These are phyloP conservation scores for Leucosporidium scottii DNA, from an alignment of 768 basidiomycete species.

Conservation along the genomic window DNA sequence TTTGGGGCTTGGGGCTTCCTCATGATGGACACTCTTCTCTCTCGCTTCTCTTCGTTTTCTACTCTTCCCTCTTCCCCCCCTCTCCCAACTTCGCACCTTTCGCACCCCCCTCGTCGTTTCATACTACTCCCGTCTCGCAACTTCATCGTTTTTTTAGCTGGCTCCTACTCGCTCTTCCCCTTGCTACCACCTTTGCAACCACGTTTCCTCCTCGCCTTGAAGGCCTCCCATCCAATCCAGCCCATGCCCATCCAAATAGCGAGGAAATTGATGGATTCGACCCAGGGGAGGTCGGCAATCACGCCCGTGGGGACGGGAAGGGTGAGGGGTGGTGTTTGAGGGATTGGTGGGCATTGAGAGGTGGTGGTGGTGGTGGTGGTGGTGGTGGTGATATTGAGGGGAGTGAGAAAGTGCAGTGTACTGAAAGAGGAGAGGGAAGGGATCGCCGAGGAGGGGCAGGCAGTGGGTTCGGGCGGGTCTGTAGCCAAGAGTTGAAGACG, in stretches of 20 bases:
- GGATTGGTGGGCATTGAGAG: not conserved
- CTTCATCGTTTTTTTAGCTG: not conserved
- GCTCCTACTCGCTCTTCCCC: not conserved
- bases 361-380: not conserved
- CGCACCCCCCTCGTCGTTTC: not conserved
- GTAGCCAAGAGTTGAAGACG: no score
- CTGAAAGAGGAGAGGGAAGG: conserved; percentile 3
- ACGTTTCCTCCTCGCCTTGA: not conserved
- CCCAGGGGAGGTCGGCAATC: conserved; percentile 15
- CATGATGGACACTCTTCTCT: not conserved
- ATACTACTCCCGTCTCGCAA: not conserved
- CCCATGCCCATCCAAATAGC: conserved; percentile 14
- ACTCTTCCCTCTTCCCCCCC: not conserved
- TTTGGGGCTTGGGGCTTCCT: not conserved
- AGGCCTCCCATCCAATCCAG: conserved; percentile 6
- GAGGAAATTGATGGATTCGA: conserved; percentile 13
- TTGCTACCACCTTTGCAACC: no score
- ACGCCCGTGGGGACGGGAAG: conserved; percentile 15
- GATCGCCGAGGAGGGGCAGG: not conserved
- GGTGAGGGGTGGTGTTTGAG: not conserved
- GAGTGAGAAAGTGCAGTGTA: conserved; percentile 16
- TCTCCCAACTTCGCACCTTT: not conserved
- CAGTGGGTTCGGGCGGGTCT: no score
- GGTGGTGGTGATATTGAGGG: not conserved
- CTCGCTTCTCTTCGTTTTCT: not conserved